These are phyloP conservation scores for Phytophthora cajani DNA, from an alignment of 352 stramenopile genomes.

Conservation along the genomic window DNA sequence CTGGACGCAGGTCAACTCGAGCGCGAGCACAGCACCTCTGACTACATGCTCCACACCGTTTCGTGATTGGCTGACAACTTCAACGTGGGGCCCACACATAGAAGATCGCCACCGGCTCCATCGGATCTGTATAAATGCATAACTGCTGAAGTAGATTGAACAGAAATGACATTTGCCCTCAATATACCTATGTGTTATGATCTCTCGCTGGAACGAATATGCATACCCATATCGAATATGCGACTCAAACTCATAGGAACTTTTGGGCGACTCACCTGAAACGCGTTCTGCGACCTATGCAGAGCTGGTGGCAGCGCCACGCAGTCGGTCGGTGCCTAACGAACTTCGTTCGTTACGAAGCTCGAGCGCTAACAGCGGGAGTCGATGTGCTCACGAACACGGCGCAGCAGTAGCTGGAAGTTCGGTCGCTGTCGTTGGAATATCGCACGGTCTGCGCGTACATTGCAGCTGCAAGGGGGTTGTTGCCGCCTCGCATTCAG, in stretches of 20 bases:
- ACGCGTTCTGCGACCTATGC: not conserved
- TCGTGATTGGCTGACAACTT: conserved; percentile 3
- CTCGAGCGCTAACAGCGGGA: not conserved
- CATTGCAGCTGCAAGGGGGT: not conserved
- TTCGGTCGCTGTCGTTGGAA: not conserved
- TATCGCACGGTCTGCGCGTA: not conserved
- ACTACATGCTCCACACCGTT: not conserved
- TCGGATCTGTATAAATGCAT: not conserved
- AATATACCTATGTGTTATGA: no score
- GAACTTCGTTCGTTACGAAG: no score
- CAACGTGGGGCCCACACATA: not conserved
- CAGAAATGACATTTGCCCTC: no score
- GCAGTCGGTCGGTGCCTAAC: not conserved
- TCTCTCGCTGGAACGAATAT: no score
- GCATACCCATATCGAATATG: no score
- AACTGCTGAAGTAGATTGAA: no score
- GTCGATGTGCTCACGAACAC: not conserved
- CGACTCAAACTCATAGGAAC: no score
- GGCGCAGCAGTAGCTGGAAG: not conserved
- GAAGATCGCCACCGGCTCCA: not conserved
- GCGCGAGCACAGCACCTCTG: not conserved
- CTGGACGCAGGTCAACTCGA: conserved; percentile 24
- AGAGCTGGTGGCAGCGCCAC: not conserved
- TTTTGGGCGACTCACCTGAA: not conserved
- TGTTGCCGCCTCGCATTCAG: not conserved